phyloP scores from a whole-genome alignment of 441 rosid genomes.

The Aquilaria agallochum region DNA sequence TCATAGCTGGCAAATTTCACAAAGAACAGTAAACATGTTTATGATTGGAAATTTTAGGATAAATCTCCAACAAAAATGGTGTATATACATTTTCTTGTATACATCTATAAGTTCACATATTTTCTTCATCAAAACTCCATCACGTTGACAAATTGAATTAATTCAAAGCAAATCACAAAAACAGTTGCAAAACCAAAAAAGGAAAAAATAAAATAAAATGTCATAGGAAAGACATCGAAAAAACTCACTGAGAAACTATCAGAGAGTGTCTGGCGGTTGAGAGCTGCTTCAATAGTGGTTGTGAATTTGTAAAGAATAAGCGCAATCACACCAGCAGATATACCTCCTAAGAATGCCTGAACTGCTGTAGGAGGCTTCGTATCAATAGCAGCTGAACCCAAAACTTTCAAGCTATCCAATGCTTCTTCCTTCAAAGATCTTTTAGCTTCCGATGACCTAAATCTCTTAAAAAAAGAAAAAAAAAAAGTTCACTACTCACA shows the following conservation, averaged over 20 bases:
- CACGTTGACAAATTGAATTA: no score
- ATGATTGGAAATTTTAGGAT: no score
- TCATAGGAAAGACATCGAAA: not conserved
- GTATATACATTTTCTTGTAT: no score
- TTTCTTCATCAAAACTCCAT: not conserved
- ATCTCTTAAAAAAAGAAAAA: constrained; percentile 31
- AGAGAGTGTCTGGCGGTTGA: constrained; percentile 73
- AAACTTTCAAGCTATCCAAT: constrained; percentile 56
- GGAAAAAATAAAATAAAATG: not conserved
- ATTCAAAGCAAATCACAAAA: not conserved
- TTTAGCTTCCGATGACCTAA: constrained; percentile 55
- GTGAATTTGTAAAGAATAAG: constrained; percentile 83
- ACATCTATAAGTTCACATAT: no score
- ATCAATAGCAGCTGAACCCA: constrained; percentile 46
- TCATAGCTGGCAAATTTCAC: no score
- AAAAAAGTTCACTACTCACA: not conserved
- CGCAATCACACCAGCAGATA: constrained; percentile 77
- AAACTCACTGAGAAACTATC: constrained; percentile 71
- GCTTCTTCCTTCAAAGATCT: constrained; percentile 76
- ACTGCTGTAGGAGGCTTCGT: constrained; percentile 58
- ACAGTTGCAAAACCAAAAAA: not conserved
- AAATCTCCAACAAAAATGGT: no score
- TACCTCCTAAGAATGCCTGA: constrained; percentile 74
- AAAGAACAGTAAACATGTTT: no score
- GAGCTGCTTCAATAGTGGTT: constrained; percentile 61